Evolutionary conservation across 83 land plant species (phyloP).

Genomic region (Larix sibirica): DNA sequence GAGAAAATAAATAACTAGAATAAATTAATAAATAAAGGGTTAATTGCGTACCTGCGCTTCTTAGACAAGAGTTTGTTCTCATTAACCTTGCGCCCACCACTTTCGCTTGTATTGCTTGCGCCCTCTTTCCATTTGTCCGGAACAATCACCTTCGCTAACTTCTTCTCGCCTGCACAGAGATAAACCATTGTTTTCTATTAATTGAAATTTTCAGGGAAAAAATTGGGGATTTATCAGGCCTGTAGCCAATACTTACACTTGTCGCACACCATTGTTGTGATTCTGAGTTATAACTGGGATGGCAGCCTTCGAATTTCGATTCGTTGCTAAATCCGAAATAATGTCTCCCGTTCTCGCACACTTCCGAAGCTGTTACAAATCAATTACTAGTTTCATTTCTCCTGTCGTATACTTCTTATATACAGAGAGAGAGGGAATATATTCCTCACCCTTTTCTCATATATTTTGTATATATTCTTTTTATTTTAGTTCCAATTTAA

Average conservation of each 20-base stretch:
- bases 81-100: slow-evolving; percentile 95
- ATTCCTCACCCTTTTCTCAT: no score
- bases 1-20: neutral
- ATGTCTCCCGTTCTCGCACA: no score
- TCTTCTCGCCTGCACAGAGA: slow-evolving; percentile 79
- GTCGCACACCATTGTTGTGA: slow-evolving; percentile 59
- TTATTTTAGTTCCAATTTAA: no score
- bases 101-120: slow-evolving; percentile 88
- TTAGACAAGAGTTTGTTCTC: slow-evolving; percentile 97
- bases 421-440: no score
- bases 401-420: no score
- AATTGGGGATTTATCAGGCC: neutral
- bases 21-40: neutral
- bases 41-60: slow-evolving; percentile 71
- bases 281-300: no score
- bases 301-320: no score
- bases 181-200: neutral
- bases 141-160: slow-evolving; percentile 92
- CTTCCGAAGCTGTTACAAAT: no score
- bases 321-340: no score
- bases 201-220: neutral
- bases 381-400: no score
- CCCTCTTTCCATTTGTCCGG: slow-evolving; percentile 99
- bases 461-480: no score
- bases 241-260: slow-evolving; percentile 45